Base-by-base conservation (phyloP, 1,139 yeast genomes). In the Groenewaldozyma sp. region DNA sequence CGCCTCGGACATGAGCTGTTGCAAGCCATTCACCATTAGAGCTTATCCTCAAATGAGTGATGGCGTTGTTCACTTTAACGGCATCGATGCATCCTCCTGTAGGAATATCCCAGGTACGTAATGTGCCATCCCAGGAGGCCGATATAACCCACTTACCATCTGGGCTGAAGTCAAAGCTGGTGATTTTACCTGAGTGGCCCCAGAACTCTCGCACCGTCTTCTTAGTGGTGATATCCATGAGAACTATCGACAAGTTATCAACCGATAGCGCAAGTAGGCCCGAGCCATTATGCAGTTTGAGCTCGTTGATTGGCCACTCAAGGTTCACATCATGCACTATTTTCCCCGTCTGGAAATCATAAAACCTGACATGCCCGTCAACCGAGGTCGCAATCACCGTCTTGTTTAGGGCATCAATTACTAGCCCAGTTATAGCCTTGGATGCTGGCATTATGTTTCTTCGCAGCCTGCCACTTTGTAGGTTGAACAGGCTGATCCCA, bases 31-130 rank as follows among this genome's bases (percentile, higher is more conserved):
- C 97, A 34, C 95, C 95, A 40, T 78, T 70, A 3, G 95, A 95
- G 14, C 95, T 82, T 51, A 91, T 76, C 53, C 80, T 77, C 31
- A 93, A 70, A 37, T 74, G 67, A 0, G 97, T 87, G 1, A 83
- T 94, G 16, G 88, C 88, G 49, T 72, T 75, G 2, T 83, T 80
- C 29, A 91, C 71, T 39, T 70, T 67, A 13, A 91, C 79, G 47
- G 96, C 97, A 63, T 93, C 98, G 44, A 93, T 87, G 61, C 97
- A 88, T 1, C 91, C 87, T 38, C 98, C 98, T 2, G 96, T 82
- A 26, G 98, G 97, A 45, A 93, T 71, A 59, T 93, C 98, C 98
- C 98, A 93, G 0, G 96, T 87, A 55, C 98, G 73, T 40, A 93
- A 70, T 0, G 98, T 88, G 1, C 86, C 71, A 59, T 93, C 99